Base-by-base conservation (phyloP, 768 basidiomycete species). In the Boletus reticuloceps region DNA sequence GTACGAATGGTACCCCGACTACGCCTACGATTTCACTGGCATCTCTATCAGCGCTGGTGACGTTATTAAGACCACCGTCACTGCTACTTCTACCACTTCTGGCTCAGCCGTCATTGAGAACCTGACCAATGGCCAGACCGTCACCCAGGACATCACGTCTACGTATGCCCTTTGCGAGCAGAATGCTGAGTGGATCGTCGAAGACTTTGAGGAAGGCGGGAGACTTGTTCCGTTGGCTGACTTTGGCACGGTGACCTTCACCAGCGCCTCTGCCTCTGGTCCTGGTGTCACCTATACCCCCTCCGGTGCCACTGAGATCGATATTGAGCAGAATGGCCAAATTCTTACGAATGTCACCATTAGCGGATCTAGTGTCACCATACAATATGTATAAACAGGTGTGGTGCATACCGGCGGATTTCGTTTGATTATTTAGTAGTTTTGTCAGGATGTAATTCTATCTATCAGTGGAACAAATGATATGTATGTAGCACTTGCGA, bases 161-260 rank as follows among this genome's bases (percentile, higher is more conserved):
- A 20, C 44, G 6, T 50, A 42, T 19, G 50, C 63, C 38, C 60
- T 66, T 34, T 68, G 58, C 34, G 39, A 47, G 46, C 9, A 48
- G 47, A 53, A 56, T 12, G 65, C 58, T 11, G 65, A 66, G 51
- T 66, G 65, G 65, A 65, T 62, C 44, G 51, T 68, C 6, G 60
- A 65, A 13, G 63, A 68, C 55, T 54, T 58, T 43, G n/a, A 53
- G 32, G n/a, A 55, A 16, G 10, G 14, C 27, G 42, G 50, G 19
- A 0, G 1, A 2, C 56, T 45, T 4, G 66, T 55, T 44, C 40
- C 54, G 2, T 43, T 68, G 3, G 53, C 46, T 20, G n/a, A 68
- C 55, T 66, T 64, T 46, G 55, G 66, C 32, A 65, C 51, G 6
- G 56, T 66, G 20, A 51, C 50, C 5, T 67, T 65, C 60, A 20